Percentiles rank a stretch among this genome's conserved stretches.
phyloP scores from a whole-genome alignment of 352 stramenopile genomes.

The Thalassiosira pacifica region DNA sequence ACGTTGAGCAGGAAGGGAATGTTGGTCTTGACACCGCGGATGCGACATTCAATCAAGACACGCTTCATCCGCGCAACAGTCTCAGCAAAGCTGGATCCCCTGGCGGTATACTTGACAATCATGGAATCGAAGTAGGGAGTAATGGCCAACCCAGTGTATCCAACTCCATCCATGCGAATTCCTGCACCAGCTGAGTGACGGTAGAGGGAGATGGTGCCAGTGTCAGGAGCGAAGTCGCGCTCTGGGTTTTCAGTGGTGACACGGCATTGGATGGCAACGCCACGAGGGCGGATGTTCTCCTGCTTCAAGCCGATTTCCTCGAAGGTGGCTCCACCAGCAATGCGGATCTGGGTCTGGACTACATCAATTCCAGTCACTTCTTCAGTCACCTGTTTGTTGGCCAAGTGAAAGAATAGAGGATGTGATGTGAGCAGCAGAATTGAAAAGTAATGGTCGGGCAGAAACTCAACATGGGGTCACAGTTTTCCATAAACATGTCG shows the following conservation, averaged over 20 bases:
- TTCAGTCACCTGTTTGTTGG: conserved; percentile 64
- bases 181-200: conserved; percentile 92
- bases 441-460: no score
- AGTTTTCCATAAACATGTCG: no score
- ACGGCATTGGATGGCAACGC: conserved; percentile 95
- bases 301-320: conserved; percentile 94
- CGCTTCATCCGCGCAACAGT: conserved; percentile 92
- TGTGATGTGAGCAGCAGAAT: no score
- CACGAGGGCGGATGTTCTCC: conserved; percentile 92
- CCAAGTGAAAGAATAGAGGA: no score
- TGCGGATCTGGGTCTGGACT: conserved; percentile 95
- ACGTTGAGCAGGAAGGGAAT: conserved; percentile 94
- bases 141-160: conserved; percentile 95
- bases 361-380: conserved; percentile 91
- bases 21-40: conserved; percentile 95
- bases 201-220: conserved; percentile 95
- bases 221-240: conserved; percentile 95
- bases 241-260: conserved; percentile 95
- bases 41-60: conserved; percentile 94
- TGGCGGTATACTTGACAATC: conserved; percentile 94
- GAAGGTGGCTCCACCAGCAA: conserved; percentile 92
- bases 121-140: conserved; percentile 97
- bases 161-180: conserved; percentile 94
- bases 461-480: no score
- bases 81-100: conserved; percentile 89